Conservation (phyloP, 306 rosid species). For the Cicer cuneatum region DNA sequence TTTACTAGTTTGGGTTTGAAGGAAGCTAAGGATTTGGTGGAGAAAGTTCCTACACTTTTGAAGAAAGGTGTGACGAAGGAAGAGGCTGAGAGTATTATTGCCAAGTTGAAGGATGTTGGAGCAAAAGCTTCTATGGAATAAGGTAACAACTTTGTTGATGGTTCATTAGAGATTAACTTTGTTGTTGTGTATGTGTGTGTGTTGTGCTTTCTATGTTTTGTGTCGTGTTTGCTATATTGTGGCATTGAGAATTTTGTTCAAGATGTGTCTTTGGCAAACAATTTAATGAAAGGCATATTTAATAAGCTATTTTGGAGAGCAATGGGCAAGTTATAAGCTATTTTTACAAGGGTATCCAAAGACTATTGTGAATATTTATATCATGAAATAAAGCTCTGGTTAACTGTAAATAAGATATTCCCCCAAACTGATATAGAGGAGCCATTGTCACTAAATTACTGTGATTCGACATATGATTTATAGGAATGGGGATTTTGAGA, state of each 20-base stretch:
- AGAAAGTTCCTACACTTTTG: conserved; percentile 82
- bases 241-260: not conserved
- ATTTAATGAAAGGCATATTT: not conserved
- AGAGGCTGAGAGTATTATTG: conserved; percentile 78
- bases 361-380: not conserved
- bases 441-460: too few relatives aligned
- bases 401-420: not conserved
- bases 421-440: too few relatives aligned
- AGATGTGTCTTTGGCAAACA: not conserved
- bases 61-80: conserved; percentile 92
- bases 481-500: not conserved
- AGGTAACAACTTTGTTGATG: conserved; percentile 45
- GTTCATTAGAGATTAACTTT: not conserved
- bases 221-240: not conserved
- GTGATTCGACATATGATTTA: not conserved
- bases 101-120: conserved; percentile 89
- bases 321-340: not conserved
- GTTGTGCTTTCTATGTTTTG: not conserved
- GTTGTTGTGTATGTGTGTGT: not conserved
- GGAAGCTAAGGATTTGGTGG: conserved; percentile 97
- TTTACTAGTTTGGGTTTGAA: conserved; percentile 93
- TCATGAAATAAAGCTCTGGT: not conserved
- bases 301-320: not conserved
- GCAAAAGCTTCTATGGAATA: conserved; percentile 89
- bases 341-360: not conserved